phyloP scores from a whole-genome alignment of 352 stramenopile species.

The Globisporangium spinosum region DNA sequence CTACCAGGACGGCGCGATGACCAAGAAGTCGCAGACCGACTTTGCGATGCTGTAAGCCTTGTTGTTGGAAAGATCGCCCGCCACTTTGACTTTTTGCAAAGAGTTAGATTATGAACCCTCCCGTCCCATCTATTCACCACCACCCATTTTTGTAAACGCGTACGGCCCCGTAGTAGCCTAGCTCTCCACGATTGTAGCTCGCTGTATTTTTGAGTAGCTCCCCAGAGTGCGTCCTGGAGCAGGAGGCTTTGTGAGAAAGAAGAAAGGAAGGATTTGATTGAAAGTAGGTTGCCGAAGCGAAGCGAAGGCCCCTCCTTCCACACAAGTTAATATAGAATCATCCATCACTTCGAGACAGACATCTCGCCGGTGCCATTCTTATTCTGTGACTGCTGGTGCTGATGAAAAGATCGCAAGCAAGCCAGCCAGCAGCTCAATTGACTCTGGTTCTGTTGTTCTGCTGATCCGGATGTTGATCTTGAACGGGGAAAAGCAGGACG shows the following conservation, averaged over 20 bases:
- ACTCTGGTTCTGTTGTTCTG: neutral
- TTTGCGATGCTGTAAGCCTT: conserved; percentile 51
- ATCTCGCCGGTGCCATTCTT: too few species aligned
- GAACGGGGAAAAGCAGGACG: neutral
- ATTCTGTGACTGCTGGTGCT: neutral
- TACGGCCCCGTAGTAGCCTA: neutral
- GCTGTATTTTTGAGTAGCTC: conserved; percentile 1
- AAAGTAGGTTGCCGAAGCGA: neutral
- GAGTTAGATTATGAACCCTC: conserved; percentile 9
- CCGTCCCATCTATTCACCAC: neutral
- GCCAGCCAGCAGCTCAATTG: neutral
- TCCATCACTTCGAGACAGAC: neutral
- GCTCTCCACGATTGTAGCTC: neutral
- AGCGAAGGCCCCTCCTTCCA: neutral
- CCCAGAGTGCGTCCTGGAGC: neutral
- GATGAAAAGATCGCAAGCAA: neutral
- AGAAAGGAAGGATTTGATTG: neutral
- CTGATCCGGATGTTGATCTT: neutral
- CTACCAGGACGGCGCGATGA: conserved; percentile 36
- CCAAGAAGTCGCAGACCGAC: conserved; percentile 34
- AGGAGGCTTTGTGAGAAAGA: neutral
- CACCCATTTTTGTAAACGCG: conserved; percentile 1
- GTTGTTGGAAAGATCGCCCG: neutral
- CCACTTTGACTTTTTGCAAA: neutral
- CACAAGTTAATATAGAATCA: neutral